Percentiles rank a stretch among this genome's conserved stretches.
Conservation (phyloP, 2,329 filamentous ascomycete species). For the Monosporascus sp. region DNA sequence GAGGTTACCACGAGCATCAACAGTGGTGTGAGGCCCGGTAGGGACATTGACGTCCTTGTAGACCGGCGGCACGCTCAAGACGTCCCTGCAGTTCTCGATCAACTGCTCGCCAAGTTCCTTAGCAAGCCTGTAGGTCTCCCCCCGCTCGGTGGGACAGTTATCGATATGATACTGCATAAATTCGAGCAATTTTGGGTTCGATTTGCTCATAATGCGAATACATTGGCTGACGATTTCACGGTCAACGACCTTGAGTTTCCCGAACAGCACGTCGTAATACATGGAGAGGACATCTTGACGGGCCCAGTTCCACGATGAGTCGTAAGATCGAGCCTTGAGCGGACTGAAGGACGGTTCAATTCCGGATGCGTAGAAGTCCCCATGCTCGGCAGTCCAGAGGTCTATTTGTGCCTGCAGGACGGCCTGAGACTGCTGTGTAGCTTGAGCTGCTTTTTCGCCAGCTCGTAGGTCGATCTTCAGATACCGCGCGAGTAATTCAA, state of each 20-base stretch:
- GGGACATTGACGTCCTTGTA: conserved; percentile 96
- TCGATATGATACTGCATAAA: conserved; percentile 99
- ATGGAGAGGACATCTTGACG: conserved; percentile 95
- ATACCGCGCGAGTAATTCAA: conserved; percentile 91
- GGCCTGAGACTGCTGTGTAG: conserved; percentile 77
- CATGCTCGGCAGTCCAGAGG: conserved; percentile 91
- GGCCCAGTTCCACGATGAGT: conserved; percentile 99
- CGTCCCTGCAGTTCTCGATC: conserved; percentile 96
- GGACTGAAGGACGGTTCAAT: conserved; percentile 92
- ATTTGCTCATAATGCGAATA: conserved; percentile 98
- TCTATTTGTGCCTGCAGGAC: conserved; percentile 90
- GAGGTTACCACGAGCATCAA: conserved; percentile 88
- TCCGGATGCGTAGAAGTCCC: conserved; percentile 90
- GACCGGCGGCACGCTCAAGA: conserved; percentile 73
- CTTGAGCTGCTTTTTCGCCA: conserved; percentile 90
- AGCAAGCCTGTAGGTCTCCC: conserved; percentile 96
- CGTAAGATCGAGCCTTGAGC: conserved; percentile 92
- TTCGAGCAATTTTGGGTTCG: conserved; percentile 89
- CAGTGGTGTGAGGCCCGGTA: conserved; percentile 86
- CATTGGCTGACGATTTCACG: conserved; percentile 98
- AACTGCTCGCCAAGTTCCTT: conserved; percentile 90
- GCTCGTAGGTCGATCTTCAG: conserved; percentile 94
- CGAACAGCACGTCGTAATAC: conserved; percentile 99
- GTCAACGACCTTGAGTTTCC: conserved; percentile 85
- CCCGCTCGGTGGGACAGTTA: conserved; percentile 92